Evolutionary conservation across 805 yeast genomes (phyloP).

Genomic region (Candida ponderosae): DNA sequence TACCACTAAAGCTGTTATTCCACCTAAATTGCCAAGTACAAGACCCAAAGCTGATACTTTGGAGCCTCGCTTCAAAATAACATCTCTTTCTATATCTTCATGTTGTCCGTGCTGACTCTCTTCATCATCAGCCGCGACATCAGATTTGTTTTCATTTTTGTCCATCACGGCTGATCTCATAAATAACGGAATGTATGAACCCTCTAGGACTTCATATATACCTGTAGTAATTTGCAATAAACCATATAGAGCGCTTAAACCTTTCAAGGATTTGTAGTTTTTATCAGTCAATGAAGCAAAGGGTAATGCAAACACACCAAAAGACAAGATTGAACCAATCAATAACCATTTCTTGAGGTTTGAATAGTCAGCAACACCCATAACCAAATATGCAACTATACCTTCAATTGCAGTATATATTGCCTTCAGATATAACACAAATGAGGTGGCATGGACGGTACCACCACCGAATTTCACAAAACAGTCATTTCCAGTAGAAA

Average conservation of each 20-base stretch:
- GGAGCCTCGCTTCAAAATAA: constrained; percentile 24
- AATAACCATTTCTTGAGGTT: constrained; percentile 27
- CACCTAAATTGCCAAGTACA: constrained; percentile 28
- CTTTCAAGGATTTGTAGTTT: constrained; percentile 16
- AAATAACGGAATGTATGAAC: constrained; percentile 31
- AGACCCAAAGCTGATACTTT: constrained; percentile 31
- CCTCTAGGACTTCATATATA: constrained; percentile 29
- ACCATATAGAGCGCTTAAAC: constrained; percentile 24
- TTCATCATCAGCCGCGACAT: background rate
- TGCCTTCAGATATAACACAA: constrained; percentile 30
- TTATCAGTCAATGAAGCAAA: constrained; percentile 23
- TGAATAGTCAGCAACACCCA: constrained; percentile 34
- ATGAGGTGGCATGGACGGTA: constrained; percentile 26
- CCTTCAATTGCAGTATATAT: constrained; percentile 32
- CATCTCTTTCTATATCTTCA: constrained; percentile 20
- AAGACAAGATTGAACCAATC: constrained; percentile 22
- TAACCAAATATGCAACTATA: constrained; percentile 24
- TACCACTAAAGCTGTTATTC: constrained; percentile 27
- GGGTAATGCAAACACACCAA: constrained; percentile 29
- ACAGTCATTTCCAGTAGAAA: constrained; percentile 27
- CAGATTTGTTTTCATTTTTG: constrained; percentile 5
- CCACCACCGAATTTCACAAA: constrained; percentile 28
- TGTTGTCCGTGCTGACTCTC: background rate
- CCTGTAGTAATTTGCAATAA: constrained; percentile 22
- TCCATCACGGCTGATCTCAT: constrained; percentile 24